phyloP scores from a whole-genome alignment of 2,329 filamentous ascomycete species.

The Graphiopsis chlorocephala region DNA sequence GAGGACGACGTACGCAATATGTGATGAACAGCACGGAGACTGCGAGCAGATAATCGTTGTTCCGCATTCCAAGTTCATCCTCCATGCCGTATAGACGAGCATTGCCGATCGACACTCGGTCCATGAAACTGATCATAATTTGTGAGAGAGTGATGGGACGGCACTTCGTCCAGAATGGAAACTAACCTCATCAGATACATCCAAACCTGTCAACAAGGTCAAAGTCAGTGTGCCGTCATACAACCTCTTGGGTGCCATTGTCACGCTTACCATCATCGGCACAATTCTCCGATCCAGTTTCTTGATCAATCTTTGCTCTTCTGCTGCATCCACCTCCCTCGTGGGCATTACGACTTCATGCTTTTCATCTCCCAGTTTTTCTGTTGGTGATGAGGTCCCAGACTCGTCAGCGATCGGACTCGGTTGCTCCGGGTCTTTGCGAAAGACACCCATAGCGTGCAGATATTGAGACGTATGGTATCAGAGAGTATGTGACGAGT shows the following conservation, averaged over 20 bases:
- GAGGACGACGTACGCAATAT: conserved; percentile 50
- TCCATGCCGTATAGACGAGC: conserved; percentile 43
- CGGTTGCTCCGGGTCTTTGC: conserved; percentile 1
- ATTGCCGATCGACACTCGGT: conserved; percentile 45
- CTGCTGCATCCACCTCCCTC: background rate
- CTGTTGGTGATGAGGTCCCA: background rate
- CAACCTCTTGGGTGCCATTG: background rate
- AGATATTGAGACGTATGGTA: background rate
- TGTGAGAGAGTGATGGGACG: background rate
- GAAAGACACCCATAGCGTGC: background rate
- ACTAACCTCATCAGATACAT: conserved; percentile 7
- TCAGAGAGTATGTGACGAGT: background rate
- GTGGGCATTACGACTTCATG: background rate
- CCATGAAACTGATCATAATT: conserved; percentile 41
- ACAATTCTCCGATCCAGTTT: conserved; percentile 11
- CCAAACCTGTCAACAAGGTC: background rate
- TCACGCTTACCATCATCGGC: conserved; percentile 8
- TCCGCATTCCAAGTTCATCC: conserved; percentile 43
- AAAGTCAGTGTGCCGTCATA: background rate
- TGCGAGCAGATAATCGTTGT: conserved; percentile 37
- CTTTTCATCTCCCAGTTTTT: conserved; percentile 3
- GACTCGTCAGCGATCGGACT: background rate
- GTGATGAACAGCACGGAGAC: conserved; percentile 23
- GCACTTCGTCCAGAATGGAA: background rate
- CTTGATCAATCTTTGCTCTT: conserved; percentile 8